phyloP scores from a whole-genome alignment of 2,329 filamentous ascomycete species.

The Fusarium sp. region DNA sequence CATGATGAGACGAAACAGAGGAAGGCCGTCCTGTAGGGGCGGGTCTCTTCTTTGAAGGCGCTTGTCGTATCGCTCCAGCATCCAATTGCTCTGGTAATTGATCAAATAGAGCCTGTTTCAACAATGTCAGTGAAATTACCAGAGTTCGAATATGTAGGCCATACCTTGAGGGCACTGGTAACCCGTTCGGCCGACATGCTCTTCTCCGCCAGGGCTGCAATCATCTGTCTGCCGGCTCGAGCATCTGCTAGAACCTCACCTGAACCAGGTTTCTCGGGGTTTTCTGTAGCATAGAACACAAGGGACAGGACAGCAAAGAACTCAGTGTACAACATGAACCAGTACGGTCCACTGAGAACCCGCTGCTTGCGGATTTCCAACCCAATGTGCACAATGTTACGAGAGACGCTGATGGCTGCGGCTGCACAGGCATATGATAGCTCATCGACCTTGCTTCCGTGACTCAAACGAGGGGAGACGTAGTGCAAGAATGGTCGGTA shows the following conservation, averaged over 20 bases:
- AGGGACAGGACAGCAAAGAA: constrained; percentile 84
- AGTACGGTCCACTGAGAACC: constrained; percentile 82
- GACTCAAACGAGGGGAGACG: constrained; percentile 70
- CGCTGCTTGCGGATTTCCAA: constrained; percentile 79
- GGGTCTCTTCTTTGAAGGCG: constrained; percentile 64
- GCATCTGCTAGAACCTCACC: constrained; percentile 88
- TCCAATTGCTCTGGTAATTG: constrained; percentile 79
- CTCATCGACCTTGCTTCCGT: constrained; percentile 71
- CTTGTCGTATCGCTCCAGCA: constrained; percentile 52
- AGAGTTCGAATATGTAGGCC: constrained; percentile 43
- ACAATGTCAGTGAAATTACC: constrained; percentile 12
- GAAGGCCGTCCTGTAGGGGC: constrained; percentile 54
- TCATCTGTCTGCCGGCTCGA: constrained; percentile 81
- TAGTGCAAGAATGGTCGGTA: constrained; percentile 88
- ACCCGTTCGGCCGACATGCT: constrained; percentile 92
- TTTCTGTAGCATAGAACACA: constrained; percentile 82
- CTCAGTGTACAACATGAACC: constrained; percentile 86
- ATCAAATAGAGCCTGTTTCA: constrained; percentile 80
- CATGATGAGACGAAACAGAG: constrained; percentile 42
- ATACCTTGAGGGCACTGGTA: constrained; percentile 78
- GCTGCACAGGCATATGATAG: constrained; percentile 79
- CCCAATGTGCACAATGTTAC: constrained; percentile 82
- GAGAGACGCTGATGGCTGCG: constrained; percentile 68
- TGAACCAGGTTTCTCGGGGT: constrained; percentile 77
- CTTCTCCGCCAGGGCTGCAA: constrained; percentile 80